phyloP scores from a whole-genome alignment of 1,284 basidiomycete genomes.

The Hypsizygus ulmarius region DNA sequence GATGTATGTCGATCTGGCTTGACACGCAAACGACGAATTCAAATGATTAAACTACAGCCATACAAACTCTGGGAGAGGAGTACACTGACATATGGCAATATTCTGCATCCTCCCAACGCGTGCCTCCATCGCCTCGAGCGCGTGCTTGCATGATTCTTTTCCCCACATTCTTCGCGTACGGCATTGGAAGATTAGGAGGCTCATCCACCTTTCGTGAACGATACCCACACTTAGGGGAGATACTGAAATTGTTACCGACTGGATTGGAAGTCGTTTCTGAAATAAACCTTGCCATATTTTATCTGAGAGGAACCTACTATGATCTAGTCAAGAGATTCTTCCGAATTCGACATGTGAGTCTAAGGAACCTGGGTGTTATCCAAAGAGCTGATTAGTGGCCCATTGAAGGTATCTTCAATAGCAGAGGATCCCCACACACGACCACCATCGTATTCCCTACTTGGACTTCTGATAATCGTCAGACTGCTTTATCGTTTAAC shows the following conservation, averaged over 20 bases:
- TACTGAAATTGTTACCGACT: conserved; percentile 44
- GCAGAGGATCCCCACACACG: conserved; percentile 69
- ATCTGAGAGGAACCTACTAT: conserved; percentile 79
- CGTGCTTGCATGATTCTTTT: conserved; percentile 64
- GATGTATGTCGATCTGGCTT: conserved; percentile 45
- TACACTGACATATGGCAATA: conserved; percentile 86
- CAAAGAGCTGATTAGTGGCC: conserved; percentile 1
- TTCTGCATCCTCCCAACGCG: conserved; percentile 37
- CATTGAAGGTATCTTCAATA: conserved; percentile 63
- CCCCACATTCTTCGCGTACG: conserved; percentile 59
- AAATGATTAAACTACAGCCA: conserved; percentile 43
- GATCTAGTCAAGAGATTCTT: conserved; percentile 71
- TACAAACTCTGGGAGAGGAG: conserved; percentile 86
- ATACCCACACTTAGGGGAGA: conserved; percentile 35
- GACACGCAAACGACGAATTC: conserved; percentile 2
- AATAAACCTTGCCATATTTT: conserved; percentile 80
- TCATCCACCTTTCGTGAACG: conserved; percentile 28
- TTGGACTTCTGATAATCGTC: conserved; percentile 74
- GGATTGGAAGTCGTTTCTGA: conserved; percentile 59
- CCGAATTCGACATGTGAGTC: conserved; percentile 68
- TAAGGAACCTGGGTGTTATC: conserved; percentile 13
- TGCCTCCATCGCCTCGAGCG: conserved; percentile 45
- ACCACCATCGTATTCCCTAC: conserved; percentile 81
- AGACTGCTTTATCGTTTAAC: conserved; percentile 68
- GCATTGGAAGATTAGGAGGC: conserved; percentile 53